Percentiles rank a stretch among this genome's conserved stretches.
phyloP scores from a whole-genome alignment of 2,329 filamentous ascomycete genomes.

The Laburnicola sp. region DNA sequence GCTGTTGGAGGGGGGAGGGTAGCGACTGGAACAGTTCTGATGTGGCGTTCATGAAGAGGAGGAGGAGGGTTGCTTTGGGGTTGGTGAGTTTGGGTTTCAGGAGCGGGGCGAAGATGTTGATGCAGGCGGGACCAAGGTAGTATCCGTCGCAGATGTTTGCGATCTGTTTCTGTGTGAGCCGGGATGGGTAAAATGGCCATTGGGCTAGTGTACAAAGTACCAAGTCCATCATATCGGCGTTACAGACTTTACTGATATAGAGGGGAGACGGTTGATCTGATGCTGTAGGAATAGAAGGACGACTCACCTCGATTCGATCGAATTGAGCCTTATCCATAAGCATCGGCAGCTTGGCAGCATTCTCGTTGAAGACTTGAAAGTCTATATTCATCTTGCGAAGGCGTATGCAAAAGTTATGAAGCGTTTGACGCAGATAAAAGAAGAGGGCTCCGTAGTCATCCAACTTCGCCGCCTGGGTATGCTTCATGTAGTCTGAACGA shows the following conservation, averaged over 20 bases:
- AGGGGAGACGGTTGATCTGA: too few species aligned
- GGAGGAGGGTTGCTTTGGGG: constrained; percentile 48
- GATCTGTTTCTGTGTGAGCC: constrained; percentile 33
- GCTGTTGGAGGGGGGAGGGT: too few species aligned
- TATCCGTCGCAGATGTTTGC: constrained; percentile 47
- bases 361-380: constrained; percentile 36
- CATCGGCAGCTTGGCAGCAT: constrained; percentile 28
- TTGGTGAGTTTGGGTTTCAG: constrained; percentile 42
- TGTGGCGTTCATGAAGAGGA: constrained; percentile 48
- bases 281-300: too few species aligned
- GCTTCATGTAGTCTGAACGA: constrained; percentile 30
- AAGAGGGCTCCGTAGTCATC: constrained; percentile 49
- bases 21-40: too few species aligned
- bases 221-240: too few species aligned
- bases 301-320: constrained; percentile 47
- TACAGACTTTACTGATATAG: too few species aligned
- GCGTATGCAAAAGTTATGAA: constrained; percentile 37
- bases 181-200: too few species aligned
- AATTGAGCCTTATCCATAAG: constrained; percentile 23
- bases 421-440: constrained; percentile 34
- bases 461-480: constrained; percentile 25
- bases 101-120: constrained; percentile 37
- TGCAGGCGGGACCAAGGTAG: constrained; percentile 37
- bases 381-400: constrained; percentile 20
- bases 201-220: too few species aligned